Percentiles rank a stretch among this genome's conserved stretches.
These are phyloP conservation scores for Aureobasidium sp. DNA, from an alignment of 2,329 filamentous ascomycete genomes.

Conservation along the genomic window DNA sequence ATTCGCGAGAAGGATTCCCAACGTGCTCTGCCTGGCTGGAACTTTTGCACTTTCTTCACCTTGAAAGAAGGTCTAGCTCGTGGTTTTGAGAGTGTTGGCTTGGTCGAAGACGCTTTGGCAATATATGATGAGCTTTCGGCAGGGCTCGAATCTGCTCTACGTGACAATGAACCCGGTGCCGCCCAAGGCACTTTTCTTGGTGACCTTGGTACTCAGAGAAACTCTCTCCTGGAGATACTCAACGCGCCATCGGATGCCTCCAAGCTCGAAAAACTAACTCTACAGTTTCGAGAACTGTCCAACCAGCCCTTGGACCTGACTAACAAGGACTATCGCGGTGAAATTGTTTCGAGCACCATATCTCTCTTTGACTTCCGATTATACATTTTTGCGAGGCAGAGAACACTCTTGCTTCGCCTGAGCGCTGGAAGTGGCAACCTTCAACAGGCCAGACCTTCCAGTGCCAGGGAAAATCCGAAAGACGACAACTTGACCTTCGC, in stretches of 20 bases:
- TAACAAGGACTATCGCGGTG: constrained; percentile 75
- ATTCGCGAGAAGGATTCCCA: constrained; percentile 91
- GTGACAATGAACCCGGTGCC: constrained; percentile 58
- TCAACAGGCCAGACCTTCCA: constrained; percentile 9
- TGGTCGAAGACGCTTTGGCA: constrained; percentile 89
- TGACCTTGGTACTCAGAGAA: not conserved
- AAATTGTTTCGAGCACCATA: constrained; percentile 90
- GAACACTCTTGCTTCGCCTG: constrained; percentile 70
- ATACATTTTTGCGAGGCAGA: constrained; percentile 87
- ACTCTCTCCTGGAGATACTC: constrained; percentile 13
- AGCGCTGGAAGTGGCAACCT: constrained; percentile 34
- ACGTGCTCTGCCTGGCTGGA: constrained; percentile 84
- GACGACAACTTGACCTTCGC: constrained; percentile 67
- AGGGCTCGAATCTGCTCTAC: constrained; percentile 73
- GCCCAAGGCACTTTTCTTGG: constrained; percentile 14
- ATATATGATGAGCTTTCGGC: constrained; percentile 91
- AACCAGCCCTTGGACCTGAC: constrained; percentile 30
- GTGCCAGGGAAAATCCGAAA: not conserved
- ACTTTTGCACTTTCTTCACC: constrained; percentile 98
- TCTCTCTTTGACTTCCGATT: constrained; percentile 92
- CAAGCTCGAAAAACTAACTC: constrained; percentile 4
- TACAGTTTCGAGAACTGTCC: constrained; percentile 17
- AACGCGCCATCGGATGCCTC: not conserved
- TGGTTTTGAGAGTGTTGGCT: constrained; percentile 90
- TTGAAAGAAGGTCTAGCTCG: constrained; percentile 89